Conservation (phyloP, 2,329 filamentous ascomycete genomes). For the Westerdykella aurantiaca region DNA sequence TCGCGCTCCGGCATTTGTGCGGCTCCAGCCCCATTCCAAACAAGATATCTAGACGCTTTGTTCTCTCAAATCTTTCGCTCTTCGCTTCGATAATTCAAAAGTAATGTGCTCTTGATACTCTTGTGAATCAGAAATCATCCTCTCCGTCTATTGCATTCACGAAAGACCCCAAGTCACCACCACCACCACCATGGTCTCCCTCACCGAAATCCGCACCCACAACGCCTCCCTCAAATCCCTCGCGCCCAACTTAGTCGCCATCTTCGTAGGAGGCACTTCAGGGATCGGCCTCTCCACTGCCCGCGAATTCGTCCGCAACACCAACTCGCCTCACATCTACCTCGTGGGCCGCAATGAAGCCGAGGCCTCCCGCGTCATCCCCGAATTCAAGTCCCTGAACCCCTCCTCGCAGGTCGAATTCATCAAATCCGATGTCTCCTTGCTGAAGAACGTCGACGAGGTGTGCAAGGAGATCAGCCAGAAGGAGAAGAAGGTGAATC, state of each 20-base stretch:
- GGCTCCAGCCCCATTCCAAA: too few species aligned
- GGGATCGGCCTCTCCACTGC: conserved; percentile 43
- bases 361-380: conserved; percentile 33
- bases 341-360: conserved; percentile 40
- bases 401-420: conserved; percentile 34
- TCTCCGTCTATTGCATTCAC: too few species aligned
- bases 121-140: too few species aligned
- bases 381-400: conserved; percentile 37
- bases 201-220: conserved; percentile 19
- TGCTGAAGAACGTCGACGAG: conserved; percentile 40
- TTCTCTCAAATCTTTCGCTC: too few species aligned
- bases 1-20: too few species aligned
- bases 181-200: conserved; percentile 18
- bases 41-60: too few species aligned
- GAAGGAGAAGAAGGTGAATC: conserved; percentile 50
- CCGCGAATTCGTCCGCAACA: conserved; percentile 39
- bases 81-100: too few species aligned
- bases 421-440: conserved; percentile 39
- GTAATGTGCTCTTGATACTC: too few species aligned
- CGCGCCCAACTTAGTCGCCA: conserved; percentile 21
- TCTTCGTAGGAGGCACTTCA: conserved; percentile 40
- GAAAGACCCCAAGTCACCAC: too few species aligned
- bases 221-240: conserved; percentile 22
- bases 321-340: conserved; percentile 37
- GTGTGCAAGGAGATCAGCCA: conserved; percentile 44